Percentiles rank a stretch among this genome's conserved stretches.
Conservation (phyloP, 2,329 filamentous ascomycete genomes). For the Macrophomina phaseolina region DNA sequence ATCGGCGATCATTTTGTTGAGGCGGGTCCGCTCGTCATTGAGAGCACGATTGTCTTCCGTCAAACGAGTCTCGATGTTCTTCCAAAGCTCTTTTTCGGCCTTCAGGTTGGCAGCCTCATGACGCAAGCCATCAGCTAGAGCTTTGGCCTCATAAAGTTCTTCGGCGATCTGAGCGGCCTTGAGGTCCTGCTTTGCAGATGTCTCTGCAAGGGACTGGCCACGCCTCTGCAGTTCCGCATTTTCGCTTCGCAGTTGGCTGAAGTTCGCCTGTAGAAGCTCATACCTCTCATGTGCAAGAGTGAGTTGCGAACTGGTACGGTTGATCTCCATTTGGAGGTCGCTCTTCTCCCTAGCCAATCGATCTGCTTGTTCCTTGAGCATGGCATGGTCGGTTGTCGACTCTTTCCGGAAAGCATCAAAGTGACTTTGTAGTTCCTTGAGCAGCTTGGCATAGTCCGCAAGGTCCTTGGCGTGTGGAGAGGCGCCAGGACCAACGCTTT, state of each 20-base stretch:
- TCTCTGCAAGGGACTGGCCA: conserved; percentile 76
- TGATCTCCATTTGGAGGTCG: conserved; percentile 79
- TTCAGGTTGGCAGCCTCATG: conserved; percentile 92
- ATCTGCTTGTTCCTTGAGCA: conserved; percentile 84
- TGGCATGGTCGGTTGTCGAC: conserved; percentile 77
- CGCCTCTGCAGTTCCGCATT: conserved; percentile 87
- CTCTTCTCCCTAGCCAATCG: conserved; percentile 82
- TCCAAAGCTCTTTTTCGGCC: conserved; percentile 93
- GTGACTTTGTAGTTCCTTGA: conserved; percentile 87
- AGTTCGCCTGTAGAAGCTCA: conserved; percentile 89
- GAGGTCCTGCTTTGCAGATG: conserved; percentile 86
- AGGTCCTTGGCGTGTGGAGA: conserved; percentile 60
- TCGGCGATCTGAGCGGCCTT: conserved; percentile 90
- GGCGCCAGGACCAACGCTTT: conserved; percentile 37
- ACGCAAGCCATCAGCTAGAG: conserved; percentile 81
- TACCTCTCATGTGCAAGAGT: conserved; percentile 82
- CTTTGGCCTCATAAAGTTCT: conserved; percentile 85
- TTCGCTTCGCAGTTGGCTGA: conserved; percentile 80
- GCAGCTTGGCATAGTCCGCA: conserved; percentile 75
- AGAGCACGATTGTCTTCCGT: conserved; percentile 86
- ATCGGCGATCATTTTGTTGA: conserved; percentile 82
- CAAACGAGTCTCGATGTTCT: conserved; percentile 87
- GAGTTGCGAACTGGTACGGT: conserved; percentile 79
- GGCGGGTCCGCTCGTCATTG: conserved; percentile 79
- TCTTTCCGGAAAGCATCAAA: conserved; percentile 91